Conservation (phyloP, 2,329 filamentous ascomycete species). For the Pseudocercospora cruenta region DNA sequence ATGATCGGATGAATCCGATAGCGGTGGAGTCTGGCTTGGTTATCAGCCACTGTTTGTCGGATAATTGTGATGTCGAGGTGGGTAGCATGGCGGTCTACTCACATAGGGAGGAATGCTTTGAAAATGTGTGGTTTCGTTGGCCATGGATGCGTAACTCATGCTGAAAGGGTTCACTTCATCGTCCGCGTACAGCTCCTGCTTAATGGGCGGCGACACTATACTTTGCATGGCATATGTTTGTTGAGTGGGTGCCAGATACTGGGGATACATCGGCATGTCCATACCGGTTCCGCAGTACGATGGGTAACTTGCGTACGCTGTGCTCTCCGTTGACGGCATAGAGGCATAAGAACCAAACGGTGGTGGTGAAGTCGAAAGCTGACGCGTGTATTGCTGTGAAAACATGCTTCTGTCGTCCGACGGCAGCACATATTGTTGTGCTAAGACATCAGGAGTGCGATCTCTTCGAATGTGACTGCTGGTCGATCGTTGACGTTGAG, state of each 20-base stretch:
- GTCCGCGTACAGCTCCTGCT: slow-evolving; percentile 65
- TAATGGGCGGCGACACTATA: slow-evolving; percentile 58
- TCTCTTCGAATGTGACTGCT: slow-evolving; percentile 28
- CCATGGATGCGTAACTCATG: slow-evolving; percentile 69
- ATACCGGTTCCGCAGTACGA: slow-evolving; percentile 42
- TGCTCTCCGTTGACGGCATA: slow-evolving; percentile 67
- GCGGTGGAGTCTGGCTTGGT: slow-evolving; percentile 68
- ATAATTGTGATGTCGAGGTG: slow-evolving; percentile 25
- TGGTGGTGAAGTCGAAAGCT: slow-evolving; percentile 72
- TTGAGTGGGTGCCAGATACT: slow-evolving; percentile 55
- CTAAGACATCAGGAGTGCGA: slow-evolving; percentile 33
- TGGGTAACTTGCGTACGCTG: slow-evolving; percentile 53
- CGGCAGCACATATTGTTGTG: slow-evolving; percentile 37
- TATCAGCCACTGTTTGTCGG: slow-evolving; percentile 35
- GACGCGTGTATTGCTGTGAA: slow-evolving; percentile 66
- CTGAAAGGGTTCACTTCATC: slow-evolving; percentile 68
- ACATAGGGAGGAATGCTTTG: slow-evolving; percentile 73
- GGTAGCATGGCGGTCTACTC: slow-evolving; percentile 42
- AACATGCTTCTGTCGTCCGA: slow-evolving; percentile 68
- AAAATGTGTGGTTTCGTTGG: slow-evolving; percentile 55
- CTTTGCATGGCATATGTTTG: slow-evolving; percentile 41
- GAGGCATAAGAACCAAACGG: slow-evolving; percentile 65
- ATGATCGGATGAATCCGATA: slow-evolving; percentile 72
- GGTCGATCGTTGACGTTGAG: slow-evolving; percentile 32
- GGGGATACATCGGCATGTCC: slow-evolving; percentile 53